Evolutionary conservation across 2,329 filamentous ascomycete species (phyloP).

Genomic region (Mariannaea elegans): DNA sequence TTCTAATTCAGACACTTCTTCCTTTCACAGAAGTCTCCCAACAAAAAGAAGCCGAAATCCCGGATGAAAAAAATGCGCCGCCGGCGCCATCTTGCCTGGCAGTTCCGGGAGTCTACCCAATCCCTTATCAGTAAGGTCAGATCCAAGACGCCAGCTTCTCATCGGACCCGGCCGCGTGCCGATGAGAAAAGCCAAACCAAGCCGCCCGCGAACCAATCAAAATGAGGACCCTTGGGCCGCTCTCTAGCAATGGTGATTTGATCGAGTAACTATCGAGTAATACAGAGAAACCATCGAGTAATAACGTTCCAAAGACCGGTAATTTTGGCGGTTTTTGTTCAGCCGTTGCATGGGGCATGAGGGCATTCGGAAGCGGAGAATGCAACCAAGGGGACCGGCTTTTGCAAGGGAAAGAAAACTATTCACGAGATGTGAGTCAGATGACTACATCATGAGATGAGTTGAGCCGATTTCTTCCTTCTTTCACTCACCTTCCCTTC

Average conservation of each 20-base stretch:
- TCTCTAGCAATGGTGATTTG: conserved; percentile 44
- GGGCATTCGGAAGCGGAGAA: conserved; percentile 15
- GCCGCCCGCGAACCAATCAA: conserved; percentile 35
- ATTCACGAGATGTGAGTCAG: conserved; percentile 14
- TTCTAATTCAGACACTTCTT: not conserved
- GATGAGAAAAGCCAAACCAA: not conserved
- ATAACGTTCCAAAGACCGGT: not conserved
- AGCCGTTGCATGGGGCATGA: not conserved
- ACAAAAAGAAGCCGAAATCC: conserved; percentile 12
- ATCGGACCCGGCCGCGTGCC: conserved; percentile 39
- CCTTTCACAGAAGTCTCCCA: not conserved
- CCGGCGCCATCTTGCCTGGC: conserved; percentile 3
- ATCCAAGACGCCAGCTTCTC: conserved; percentile 15
- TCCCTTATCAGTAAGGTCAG: conserved; percentile 21
- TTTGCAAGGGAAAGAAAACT: not conserved
- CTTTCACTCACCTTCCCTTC: not conserved
- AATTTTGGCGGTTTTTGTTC: not conserved
- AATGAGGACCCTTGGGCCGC: conserved; percentile 16
- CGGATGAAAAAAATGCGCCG: conserved; percentile 6
- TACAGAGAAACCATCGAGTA: conserved; percentile 16
- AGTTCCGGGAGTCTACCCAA: not conserved
- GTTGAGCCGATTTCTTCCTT: not conserved
- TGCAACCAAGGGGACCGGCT: no score
- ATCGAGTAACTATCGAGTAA: conserved; percentile 60
- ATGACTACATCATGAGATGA: not conserved